Evolutionary conservation across 176 grass and related monocot genomes (phyloP).

Genomic region (Hordeum marinum): DNA sequence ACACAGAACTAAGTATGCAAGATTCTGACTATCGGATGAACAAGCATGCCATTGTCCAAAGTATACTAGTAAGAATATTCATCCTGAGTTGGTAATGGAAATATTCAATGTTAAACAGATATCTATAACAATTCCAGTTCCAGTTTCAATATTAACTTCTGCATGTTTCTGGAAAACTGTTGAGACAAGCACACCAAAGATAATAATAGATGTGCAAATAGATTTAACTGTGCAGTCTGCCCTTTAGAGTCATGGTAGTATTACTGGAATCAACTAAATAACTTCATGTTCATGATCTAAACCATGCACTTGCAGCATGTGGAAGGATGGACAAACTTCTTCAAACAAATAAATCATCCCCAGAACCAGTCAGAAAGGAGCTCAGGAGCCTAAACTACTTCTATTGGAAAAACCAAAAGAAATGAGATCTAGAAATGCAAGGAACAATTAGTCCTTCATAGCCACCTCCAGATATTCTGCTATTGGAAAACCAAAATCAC

Average conservation of each 20-base stretch:
- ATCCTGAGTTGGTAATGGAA: background rate
- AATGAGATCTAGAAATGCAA: background rate
- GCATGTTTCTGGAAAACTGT: background rate
- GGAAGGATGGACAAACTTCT: conserved; percentile 1
- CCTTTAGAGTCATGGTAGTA: background rate
- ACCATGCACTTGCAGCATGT: background rate
- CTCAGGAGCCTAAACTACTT: background rate
- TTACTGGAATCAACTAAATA: conserved; percentile 4
- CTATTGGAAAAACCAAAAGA: background rate
- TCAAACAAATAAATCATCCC: background rate
- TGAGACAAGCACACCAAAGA: background rate
- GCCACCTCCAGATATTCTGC: no score
- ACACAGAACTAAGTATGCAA: background rate
- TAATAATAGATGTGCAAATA: conserved; percentile 5
- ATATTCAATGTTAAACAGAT: background rate
- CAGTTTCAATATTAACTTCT: background rate
- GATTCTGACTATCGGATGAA: background rate
- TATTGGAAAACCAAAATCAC: no score
- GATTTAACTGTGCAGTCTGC: background rate
- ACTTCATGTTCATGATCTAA: background rate
- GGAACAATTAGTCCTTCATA: background rate
- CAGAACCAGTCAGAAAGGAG: background rate
- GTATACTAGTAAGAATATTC: background rate
- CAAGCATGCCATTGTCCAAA: background rate
- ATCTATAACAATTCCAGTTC: background rate